Conservation (phyloP, 441 rosid genomes). For the Croton setiger region DNA sequence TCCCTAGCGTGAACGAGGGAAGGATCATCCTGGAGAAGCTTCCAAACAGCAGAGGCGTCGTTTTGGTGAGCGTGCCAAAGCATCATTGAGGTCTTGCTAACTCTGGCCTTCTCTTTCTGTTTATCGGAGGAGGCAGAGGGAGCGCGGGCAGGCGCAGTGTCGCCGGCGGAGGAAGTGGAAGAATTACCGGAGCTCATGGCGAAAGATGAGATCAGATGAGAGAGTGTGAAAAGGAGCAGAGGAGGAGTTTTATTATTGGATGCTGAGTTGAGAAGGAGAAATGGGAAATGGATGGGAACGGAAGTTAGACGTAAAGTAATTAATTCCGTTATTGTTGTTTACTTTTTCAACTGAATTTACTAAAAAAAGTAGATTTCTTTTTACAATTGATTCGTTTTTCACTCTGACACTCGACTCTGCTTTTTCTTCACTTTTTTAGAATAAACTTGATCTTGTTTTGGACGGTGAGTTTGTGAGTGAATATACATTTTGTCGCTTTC, state of each 20-base stretch:
- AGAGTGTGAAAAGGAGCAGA: not conserved
- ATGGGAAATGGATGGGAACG: not conserved
- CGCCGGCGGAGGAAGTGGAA: conserved; percentile 36
- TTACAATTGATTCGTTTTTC: too few relatives aligned
- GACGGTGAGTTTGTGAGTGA: too few relatives aligned
- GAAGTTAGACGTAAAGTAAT: conserved; percentile 10
- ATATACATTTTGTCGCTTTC: too few relatives aligned
- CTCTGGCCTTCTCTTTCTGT: conserved; percentile 97
- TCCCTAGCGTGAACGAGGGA: conserved; percentile 87
- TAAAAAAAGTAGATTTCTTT: too few relatives aligned
- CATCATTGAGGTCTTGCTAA: conserved; percentile 90
- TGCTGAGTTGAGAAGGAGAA: not conserved
- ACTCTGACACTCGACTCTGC: too few relatives aligned
- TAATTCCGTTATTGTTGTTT: conserved; percentile 30
- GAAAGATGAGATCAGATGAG: conserved; percentile 29
- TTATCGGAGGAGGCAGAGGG: conserved; percentile 40
- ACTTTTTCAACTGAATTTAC: conserved; percentile 28
- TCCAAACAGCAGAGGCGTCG: conserved; percentile 79
- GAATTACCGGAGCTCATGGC: conserved; percentile 47
- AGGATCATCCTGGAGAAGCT: conserved; percentile 88
- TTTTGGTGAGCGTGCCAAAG: conserved; percentile 99
- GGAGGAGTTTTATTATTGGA: too few relatives aligned
- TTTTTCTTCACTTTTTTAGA: too few relatives aligned
- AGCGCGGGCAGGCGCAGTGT: conserved; percentile 28
- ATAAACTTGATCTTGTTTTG: too few relatives aligned